phyloP scores from a whole-genome alignment of 2,329 filamentous ascomycete genomes.

The Alternaria infectoria region DNA sequence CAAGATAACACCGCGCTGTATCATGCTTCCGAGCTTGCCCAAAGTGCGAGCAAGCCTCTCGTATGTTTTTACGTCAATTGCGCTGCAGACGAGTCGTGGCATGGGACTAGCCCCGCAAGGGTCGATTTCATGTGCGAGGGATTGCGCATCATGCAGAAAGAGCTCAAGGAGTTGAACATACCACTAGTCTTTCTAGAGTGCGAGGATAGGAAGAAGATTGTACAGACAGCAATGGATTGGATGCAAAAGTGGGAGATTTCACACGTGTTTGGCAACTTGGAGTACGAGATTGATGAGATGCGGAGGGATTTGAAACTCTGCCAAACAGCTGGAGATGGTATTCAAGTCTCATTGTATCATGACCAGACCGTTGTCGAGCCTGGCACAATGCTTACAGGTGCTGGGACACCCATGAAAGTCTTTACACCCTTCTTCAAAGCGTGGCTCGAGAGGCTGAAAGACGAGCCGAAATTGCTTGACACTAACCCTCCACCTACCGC shows the following conservation, averaged over 20 bases:
- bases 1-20: constrained; percentile 58
- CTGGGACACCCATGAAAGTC: constrained; percentile 57
- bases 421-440: constrained; percentile 59
- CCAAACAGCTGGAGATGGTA: constrained; percentile 43
- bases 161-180: constrained; percentile 57
- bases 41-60: constrained; percentile 51
- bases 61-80: constrained; percentile 57
- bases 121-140: constrained; percentile 58
- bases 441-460: constrained; percentile 54
- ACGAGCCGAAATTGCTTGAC: constrained; percentile 53
- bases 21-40: constrained; percentile 55
- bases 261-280: constrained; percentile 57
- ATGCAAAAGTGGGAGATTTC: constrained; percentile 53
- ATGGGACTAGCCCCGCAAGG: constrained; percentile 57
- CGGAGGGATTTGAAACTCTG: constrained; percentile 55
- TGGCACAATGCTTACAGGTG: constrained; percentile 50
- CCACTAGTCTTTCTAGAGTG: constrained; percentile 55
- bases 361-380: constrained; percentile 59
- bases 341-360: constrained; percentile 54
- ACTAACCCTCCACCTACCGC: constrained; percentile 49
- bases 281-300: constrained; percentile 56
- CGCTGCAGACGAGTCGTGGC: constrained; percentile 58
- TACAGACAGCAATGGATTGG: constrained; percentile 51
- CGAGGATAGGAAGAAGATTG: constrained; percentile 52
- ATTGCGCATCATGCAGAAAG: constrained; percentile 53